A percentile compares a stretch with the other conserved stretches of the same genome.
Conservation (phyloP, 2,329 filamentous ascomycete species). For the Cladosporium sp. region DNA sequence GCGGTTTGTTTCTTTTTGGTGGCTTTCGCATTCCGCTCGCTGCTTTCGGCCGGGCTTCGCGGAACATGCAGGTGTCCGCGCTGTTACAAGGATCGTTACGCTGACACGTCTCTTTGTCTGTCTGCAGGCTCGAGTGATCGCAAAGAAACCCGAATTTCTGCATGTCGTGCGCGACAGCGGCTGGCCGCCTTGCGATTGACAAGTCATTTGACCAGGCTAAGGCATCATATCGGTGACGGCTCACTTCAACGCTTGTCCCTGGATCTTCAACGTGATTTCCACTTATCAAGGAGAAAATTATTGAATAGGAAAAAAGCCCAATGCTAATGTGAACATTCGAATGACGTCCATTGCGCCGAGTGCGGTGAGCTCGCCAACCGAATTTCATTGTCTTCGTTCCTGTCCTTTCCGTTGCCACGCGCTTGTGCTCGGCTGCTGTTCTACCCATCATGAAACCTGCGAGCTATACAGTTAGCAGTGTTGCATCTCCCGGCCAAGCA, state of each 20-base stretch:
- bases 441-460: neutral
- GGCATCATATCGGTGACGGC: neutral
- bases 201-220: constrained; percentile 4
- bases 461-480: neutral
- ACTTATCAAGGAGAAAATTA: no score
- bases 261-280: neutral
- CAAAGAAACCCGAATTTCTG: neutral
- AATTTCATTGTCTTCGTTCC: neutral
- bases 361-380: neutral
- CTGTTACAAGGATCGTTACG: constrained; percentile 4
- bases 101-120: constrained; percentile 11
- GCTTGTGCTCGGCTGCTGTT: neutral
- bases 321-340: constrained; percentile 11
- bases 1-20: neutral
- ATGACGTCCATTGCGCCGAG: neutral
- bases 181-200: constrained; percentile 1
- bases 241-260: neutral
- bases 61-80: constrained; percentile 2
- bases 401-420: neutral
- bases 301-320: neutral
- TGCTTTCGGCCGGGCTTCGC: constrained; percentile 1
- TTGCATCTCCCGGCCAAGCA: constrained; percentile 4
- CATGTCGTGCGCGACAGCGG: constrained; percentile 6
- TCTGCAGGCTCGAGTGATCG: constrained; percentile 12
- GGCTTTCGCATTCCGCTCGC: constrained; percentile 6